Base-by-base conservation (phyloP, 805 yeast genomes). In the Wickerhamomyces hampshirensis region DNA sequence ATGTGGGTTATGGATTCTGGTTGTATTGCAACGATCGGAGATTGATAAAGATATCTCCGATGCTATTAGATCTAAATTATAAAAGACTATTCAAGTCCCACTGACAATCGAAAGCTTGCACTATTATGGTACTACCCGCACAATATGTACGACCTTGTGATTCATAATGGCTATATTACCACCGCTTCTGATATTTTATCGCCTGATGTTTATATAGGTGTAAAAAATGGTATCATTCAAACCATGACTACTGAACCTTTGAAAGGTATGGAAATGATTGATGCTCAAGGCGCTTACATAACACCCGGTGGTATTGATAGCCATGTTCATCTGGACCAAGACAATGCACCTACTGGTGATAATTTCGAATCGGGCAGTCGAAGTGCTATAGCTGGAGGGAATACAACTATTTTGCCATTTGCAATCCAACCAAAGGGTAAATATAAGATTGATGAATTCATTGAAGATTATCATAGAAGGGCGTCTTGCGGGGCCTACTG, bases 251-350 rank as follows among this genome's bases (percentile, higher is more conserved):
- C 56, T 5, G 49, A 50, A 13, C 51, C 47, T 8, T 16, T 48
- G 6, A 30, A 38, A 18, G 67, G 56, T 23, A 38, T 36, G 13
- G 49, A 53, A 31, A 47, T 50, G 10, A 62, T 69, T 17, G 75
- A 71, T 50, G 73, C 74, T 5, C 58, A 68, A 38, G 72, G 74
- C 7, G 76, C 62, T 0, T 60, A 50, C 38, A 62, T 71, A 19
- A 70, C 73, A 2, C 77, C 77, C 2, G 76, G 76, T 31, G 76
- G 75, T 5, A 63, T 71, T 26, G 77, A 71, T 45, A 59, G 71
- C 1, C 76, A 71, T 46, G 73, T 69, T 18, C 77, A 71, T 37
- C 43, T 71, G 16, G 65, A 68, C 28, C 73, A 71, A 45, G 64
- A 63, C 5, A 55, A 60, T 26, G 57, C 62, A 11, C 59, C 67